A percentile compares a stretch with the other conserved stretches of the same genome.
Evolutionary conservation across 2,329 filamentous ascomycete species (phyloP).

Genomic region (Sclerotinia nivalis): DNA sequence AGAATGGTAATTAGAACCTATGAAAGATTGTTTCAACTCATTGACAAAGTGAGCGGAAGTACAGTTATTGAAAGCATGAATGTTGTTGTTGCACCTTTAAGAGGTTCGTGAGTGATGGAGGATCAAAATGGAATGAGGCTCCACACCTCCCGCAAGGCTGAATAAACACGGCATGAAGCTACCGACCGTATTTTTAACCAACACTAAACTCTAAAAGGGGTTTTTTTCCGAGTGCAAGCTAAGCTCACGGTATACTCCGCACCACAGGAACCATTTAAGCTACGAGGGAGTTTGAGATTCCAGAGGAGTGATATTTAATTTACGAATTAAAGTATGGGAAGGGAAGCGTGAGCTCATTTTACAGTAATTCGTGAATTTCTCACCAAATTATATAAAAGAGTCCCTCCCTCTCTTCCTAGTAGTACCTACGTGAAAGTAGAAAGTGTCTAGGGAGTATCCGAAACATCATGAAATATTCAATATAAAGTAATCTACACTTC

Average conservation of each 20-base stretch:
- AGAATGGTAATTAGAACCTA: neutral
- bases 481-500: constrained; percentile 2
- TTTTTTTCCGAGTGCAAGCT: neutral
- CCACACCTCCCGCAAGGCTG: constrained; percentile 8
- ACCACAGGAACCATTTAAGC: neutral
- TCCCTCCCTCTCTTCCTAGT: too few species aligned
- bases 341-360: neutral
- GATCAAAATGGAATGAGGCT: neutral
- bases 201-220: neutral
- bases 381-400: neutral
- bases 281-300: neutral
- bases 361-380: neutral
- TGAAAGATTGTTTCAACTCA: neutral
- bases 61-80: neutral
- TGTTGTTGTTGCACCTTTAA: neutral
- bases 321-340: too few species aligned
- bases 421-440: neutral
- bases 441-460: neutral
- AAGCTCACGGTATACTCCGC: neutral
- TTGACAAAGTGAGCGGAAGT: neutral
- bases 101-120: neutral
- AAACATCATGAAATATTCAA: neutral
- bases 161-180: neutral
- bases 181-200: too few species aligned
- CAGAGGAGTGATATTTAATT: neutral